These are phyloP conservation scores for Agarophyton chilense DNA, from an alignment of 23 red algal genomes.

Conservation along the genomic window DNA sequence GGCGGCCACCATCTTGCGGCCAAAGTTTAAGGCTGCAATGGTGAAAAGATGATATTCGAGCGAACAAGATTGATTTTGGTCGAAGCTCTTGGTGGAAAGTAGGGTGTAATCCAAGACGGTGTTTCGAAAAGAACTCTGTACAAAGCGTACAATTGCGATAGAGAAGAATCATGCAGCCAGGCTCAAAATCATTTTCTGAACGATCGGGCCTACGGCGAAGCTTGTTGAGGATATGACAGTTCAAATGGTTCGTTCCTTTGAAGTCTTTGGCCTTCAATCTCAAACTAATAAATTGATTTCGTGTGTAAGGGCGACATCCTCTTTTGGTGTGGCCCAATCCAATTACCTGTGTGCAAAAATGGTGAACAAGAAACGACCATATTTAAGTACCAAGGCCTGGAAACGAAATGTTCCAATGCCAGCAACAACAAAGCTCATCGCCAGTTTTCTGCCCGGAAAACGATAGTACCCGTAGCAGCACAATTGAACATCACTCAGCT, in stretches of 20 bases:
- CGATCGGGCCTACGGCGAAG: background rate
- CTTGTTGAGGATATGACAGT: background rate
- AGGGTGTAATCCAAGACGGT: no score
- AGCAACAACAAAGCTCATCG: no score
- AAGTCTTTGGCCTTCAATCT: background rate
- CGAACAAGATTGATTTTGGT: no score
- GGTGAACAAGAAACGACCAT: background rate
- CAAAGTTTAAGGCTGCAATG: background rate
- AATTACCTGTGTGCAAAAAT: background rate
- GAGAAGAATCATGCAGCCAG: background rate
- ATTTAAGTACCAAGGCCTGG: background rate
- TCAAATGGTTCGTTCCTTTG: background rate
- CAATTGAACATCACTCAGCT: no score
- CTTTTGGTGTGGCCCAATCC: background rate
- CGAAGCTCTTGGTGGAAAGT: background rate
- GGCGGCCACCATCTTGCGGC: slow-evolving; percentile 30
- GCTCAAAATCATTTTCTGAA: background rate
- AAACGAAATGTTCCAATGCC: background rate
- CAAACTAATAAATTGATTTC: background rate
- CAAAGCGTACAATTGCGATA: background rate
- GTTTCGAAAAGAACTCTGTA: background rate
- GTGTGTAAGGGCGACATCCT: background rate
- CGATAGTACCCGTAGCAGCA: no score
- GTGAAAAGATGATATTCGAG: no score
- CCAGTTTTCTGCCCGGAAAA: no score